Evolutionary conservation across 768 basidiomycete species (phyloP), one percentile per base, ranked within the genome.

Genomic region (Tulasnella calospora): DNA sequence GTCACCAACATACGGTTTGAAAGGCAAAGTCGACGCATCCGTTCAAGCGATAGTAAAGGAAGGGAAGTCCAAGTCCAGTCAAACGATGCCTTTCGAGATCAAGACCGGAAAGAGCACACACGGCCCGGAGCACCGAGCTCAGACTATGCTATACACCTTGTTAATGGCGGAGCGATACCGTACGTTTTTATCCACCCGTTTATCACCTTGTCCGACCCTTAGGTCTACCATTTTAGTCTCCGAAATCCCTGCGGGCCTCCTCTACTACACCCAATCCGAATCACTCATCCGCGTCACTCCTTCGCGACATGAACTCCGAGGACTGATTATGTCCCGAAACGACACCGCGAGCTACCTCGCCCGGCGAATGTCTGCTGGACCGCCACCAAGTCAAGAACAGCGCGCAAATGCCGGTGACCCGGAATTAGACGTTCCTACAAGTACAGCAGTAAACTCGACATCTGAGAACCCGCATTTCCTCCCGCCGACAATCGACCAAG

Each of bases 61-160:
- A 40, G 61, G 27, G 47, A 74, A 77, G 17, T 51, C 35, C 15
- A 47, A 40, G 73, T 55, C 57, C 78, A 80, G 70, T 35, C 81
- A 79, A 71, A 82, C 90, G 0, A 87, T 92, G 81, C 97, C 97
- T 0, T 90, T 99, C 75, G 98, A 99, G 84, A 94, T 99, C 85
- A 99, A 99, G 85, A 99, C 98, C 0, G 98, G 98, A 1, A 88
- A 92, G 40, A 85, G 92, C 0, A 86, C 89, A 10, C 92, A 90
- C 0, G 88, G 89, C 1, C 91, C 96, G 90, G 95, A 97, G 81
- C 97, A 99, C 84, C 92, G 98, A 47, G 98, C 98, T 0, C 98
- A 99, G 84, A 99, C 98, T 0, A 96, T 98, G 92, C 85, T 99
- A 4, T 99, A 99, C 83, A 97, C 95, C 0, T 86, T 99, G 6